Evolutionary conservation across 1,284 basidiomycete species (phyloP).

Genomic region (Macrocystidia cucumis): DNA sequence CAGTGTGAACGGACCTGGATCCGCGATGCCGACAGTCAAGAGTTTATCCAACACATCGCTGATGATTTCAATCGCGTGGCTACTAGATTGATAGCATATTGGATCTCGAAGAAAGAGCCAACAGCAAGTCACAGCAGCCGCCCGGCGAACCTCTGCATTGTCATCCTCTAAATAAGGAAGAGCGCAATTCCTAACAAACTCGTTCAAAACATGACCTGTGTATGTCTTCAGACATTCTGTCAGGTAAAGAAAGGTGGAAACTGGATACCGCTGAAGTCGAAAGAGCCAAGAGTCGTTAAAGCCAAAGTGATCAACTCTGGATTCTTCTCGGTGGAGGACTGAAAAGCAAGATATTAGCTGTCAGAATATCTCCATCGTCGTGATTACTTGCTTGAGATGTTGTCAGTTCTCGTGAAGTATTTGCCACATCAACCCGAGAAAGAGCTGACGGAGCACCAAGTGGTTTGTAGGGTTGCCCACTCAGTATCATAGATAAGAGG

Average conservation of each 20-base stretch:
- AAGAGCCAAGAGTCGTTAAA: constrained; percentile 82
- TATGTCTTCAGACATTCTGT: constrained; percentile 10
- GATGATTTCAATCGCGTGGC: constrained; percentile 95
- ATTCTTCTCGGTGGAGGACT: constrained; percentile 40
- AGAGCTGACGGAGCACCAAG: constrained; percentile 70
- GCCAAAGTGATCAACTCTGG: constrained; percentile 83
- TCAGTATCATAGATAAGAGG: constrained; percentile 71
- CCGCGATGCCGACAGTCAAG: constrained; percentile 94
- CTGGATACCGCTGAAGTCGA: constrained; percentile 84
- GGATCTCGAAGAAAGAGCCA: constrained; percentile 91
- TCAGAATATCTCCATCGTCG: neutral
- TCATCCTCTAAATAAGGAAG: constrained; percentile 95
- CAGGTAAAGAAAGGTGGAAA: neutral
- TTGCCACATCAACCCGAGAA: constrained; percentile 41
- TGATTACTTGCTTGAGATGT: constrained; percentile 39
- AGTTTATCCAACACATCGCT: constrained; percentile 98
- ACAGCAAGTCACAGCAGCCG: constrained; percentile 92
- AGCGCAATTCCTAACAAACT: constrained; percentile 92
- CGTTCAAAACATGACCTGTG: constrained; percentile 86
- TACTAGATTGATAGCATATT: constrained; percentile 94
- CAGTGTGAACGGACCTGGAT: constrained; percentile 66
- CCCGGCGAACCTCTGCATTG: constrained; percentile 80
- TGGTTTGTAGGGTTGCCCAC: constrained; percentile 80
- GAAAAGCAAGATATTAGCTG: neutral
- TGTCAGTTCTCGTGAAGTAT: constrained; percentile 50